phyloP scores from a whole-genome alignment of 148 eudicot species.

The Fallopia convolvulus region DNA sequence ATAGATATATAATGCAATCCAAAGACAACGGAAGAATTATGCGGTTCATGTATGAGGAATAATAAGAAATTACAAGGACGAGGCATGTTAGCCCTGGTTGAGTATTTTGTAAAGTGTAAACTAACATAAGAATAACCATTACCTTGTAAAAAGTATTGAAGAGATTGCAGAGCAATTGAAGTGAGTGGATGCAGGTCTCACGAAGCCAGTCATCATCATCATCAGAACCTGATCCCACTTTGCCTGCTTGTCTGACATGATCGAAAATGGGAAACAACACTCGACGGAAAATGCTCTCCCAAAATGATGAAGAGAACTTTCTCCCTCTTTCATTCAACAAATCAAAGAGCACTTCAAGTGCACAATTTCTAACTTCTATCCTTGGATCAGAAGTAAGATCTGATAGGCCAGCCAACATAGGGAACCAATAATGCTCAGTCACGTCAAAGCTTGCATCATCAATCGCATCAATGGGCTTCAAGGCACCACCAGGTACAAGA shows the following conservation, averaged over 20 bases:
- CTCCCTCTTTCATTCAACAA: constrained; percentile 90
- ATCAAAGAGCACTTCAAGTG: constrained; percentile 95
- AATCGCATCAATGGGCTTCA: constrained; percentile 68
- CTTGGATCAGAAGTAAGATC: constrained; percentile 95
- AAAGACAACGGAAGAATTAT: background rate
- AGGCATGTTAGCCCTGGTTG: background rate
- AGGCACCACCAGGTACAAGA: constrained; percentile 88
- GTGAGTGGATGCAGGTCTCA: constrained; percentile 90
- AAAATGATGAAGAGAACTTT: constrained; percentile 85
- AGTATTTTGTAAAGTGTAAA: background rate
- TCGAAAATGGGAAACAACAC: constrained; percentile 95
- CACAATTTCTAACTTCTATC: constrained; percentile 90
- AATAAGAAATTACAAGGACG: background rate
- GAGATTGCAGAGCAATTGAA: constrained; percentile 91
- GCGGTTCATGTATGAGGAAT: background rate
- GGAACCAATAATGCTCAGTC: constrained; percentile 99
- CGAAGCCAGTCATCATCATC: constrained; percentile 81
- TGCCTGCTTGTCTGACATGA: constrained; percentile 88
- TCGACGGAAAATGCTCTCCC: constrained; percentile 89
- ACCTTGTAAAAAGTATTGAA: constrained; percentile 99
- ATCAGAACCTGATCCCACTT: constrained; percentile 39
- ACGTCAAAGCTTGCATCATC: constrained; percentile 63
- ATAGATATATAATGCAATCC: background rate
- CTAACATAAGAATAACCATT: constrained; percentile 8
- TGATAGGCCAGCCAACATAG: constrained; percentile 98